phyloP scores from a whole-genome alignment of 805 yeast genomes.

The Starmera dryadoides region DNA sequence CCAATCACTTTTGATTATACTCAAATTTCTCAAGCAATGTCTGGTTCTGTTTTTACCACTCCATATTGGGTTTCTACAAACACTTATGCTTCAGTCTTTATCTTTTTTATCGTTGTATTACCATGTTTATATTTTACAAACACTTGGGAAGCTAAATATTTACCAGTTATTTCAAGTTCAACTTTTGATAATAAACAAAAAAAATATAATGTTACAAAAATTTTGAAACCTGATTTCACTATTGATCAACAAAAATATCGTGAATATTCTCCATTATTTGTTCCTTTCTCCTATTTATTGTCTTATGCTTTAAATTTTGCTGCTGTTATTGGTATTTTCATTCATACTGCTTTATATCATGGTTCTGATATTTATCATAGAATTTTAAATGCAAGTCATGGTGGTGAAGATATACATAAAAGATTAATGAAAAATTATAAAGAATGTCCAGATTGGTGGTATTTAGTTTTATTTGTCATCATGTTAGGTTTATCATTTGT shows the following conservation, averaged over 20 bases:
- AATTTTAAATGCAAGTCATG: slow-evolving; percentile 31
- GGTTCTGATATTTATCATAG: slow-evolving; percentile 44
- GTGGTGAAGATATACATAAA: slow-evolving; percentile 38
- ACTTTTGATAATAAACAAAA: slow-evolving; percentile 42
- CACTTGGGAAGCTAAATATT: slow-evolving; percentile 49
- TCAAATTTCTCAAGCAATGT: slow-evolving; percentile 34
- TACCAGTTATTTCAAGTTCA: slow-evolving; percentile 48
- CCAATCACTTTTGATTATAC: slow-evolving; percentile 56
- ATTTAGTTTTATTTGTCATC: slow-evolving; percentile 23
- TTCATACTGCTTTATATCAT: slow-evolving; percentile 52
- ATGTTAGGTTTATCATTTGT: slow-evolving; percentile 23
- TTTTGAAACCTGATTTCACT: slow-evolving; percentile 34
- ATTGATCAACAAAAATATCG: slow-evolving; percentile 39
- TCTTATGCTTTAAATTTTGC: slow-evolving; percentile 56
- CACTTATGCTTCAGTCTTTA: slow-evolving; percentile 38
- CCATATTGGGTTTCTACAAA: slow-evolving; percentile 34
- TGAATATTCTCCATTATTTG: slow-evolving; percentile 49
- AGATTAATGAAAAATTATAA: slow-evolving; percentile 48
- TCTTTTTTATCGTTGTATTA: slow-evolving; percentile 41
- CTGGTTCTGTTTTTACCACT: slow-evolving; percentile 55
- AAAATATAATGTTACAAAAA: slow-evolving; percentile 38
- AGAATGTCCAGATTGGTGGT: slow-evolving; percentile 59
- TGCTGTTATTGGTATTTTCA: slow-evolving; percentile 52
- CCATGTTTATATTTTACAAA: slow-evolving; percentile 47
- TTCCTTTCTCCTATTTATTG: slow-evolving; percentile 50